phyloP scores from a whole-genome alignment of 2,329 filamentous ascomycete species.

The Penicillium sclerotigenum region DNA sequence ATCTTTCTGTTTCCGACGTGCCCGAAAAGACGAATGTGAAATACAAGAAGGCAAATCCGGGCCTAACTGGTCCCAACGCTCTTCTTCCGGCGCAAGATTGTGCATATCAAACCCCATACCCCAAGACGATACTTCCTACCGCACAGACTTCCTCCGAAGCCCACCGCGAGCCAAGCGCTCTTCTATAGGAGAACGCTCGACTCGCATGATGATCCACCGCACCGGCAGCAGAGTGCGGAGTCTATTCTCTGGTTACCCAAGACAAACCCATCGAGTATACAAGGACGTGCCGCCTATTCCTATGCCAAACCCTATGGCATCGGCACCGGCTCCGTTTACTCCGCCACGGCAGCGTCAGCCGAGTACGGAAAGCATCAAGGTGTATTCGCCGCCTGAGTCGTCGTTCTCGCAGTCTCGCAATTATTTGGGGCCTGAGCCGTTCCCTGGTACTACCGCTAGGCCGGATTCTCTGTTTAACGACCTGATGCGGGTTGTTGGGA shows the following conservation, averaged over 20 bases:
- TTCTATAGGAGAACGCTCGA: slow-evolving; percentile 30
- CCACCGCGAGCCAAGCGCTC: slow-evolving; percentile 18
- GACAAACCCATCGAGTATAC: slow-evolving; percentile 17
- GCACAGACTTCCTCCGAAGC: slow-evolving; percentile 43
- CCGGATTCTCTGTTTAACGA: slow-evolving; percentile 39
- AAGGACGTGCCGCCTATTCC: slow-evolving; percentile 22
- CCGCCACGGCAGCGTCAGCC: slow-evolving; percentile 26
- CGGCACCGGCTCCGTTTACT: slow-evolving; percentile 17
- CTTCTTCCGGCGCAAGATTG: slow-evolving; percentile 32
- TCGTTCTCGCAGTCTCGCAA: slow-evolving; percentile 27
- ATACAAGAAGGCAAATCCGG: slow-evolving; percentile 24
- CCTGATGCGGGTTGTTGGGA: slow-evolving; percentile 39
- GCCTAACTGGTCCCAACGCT: slow-evolving; percentile 32
- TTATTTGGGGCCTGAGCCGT: slow-evolving; percentile 27
- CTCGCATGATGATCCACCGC: slow-evolving; percentile 34
- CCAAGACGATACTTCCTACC: slow-evolving; percentile 40
- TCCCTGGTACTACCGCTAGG: slow-evolving; percentile 19
- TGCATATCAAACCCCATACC: slow-evolving; percentile 46
- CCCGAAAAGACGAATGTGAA: slow-evolving; percentile 21
- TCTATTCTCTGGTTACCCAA: slow-evolving; percentile 29
- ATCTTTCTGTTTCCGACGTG: slow-evolving; percentile 35
- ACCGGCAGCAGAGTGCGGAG: slow-evolving; percentile 39
- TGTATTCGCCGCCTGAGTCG: slow-evolving; percentile 44
- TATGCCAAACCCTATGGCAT: background rate
- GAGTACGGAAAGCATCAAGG: slow-evolving; percentile 47